These are phyloP conservation scores for Tremellales sp. DNA, from an alignment of 1,284 basidiomycete species.

Conservation along the genomic window DNA sequence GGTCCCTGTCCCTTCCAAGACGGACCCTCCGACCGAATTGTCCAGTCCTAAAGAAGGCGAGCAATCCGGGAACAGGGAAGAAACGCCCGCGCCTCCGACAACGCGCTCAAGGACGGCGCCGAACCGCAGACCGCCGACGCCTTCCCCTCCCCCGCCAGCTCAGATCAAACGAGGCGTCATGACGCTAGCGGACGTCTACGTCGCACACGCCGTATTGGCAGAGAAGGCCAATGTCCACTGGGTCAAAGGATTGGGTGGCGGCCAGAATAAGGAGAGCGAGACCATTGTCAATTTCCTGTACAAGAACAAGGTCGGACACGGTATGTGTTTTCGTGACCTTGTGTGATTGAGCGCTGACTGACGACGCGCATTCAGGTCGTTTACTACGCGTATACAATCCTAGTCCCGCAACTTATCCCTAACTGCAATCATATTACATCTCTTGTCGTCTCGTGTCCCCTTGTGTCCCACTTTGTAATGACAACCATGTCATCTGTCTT, in stretches of 20 bases:
- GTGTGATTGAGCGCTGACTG: background rate
- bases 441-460: too few relatives aligned
- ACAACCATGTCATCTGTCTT: too few relatives aligned
- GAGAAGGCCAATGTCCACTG: conserved; percentile 47
- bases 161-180: conserved; percentile 36
- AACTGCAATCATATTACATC: too few relatives aligned
- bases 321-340: conserved; percentile 27
- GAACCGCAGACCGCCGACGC: conserved; percentile 22
- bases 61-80: too few relatives aligned
- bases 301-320: conserved; percentile 47
- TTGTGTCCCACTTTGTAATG: too few relatives aligned
- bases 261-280: conserved; percentile 46
- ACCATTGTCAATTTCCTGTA: conserved; percentile 48
- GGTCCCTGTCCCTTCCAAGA: background rate
- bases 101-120: conserved; percentile 43
- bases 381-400: conserved; percentile 44
- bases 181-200: conserved; percentile 42
- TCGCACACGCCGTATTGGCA: conserved; percentile 38
- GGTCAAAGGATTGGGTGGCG: conserved; percentile 45
- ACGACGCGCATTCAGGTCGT: conserved; percentile 20
- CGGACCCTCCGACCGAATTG: too few relatives aligned
- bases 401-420: conserved; percentile 1
- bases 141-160: conserved; percentile 9
- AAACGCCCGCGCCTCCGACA: conserved; percentile 28
- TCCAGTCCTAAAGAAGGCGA: too few relatives aligned